Evolutionary conservation across 768 basidiomycete genomes (phyloP).

Genomic region (Lactarius psammicola): DNA sequence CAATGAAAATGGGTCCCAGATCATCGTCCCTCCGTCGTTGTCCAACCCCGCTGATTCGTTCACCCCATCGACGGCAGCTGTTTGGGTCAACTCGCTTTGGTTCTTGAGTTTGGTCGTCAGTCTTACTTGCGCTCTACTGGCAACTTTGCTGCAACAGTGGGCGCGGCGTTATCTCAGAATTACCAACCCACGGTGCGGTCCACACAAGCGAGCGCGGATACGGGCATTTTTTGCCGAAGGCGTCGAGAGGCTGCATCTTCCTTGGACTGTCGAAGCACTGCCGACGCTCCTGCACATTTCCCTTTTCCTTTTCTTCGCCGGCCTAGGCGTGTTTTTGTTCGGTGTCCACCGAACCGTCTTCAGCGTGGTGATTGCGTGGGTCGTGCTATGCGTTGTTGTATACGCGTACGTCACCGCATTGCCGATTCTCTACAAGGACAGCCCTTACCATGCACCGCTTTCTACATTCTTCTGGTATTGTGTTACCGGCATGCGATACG

Average conservation of each 20-base stretch:
- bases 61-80: not conserved
- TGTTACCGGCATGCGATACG: not conserved
- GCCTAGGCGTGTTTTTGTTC: slow-evolving; percentile 18
- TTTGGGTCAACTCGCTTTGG: slow-evolving; percentile 22
- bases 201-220: slow-evolving; percentile 8
- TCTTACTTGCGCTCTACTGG: slow-evolving; percentile 14
- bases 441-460: slow-evolving; percentile 6
- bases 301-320: slow-evolving; percentile 23
- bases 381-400: not conserved
- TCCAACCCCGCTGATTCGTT: not conserved
- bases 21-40: not conserved
- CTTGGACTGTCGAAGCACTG: slow-evolving; percentile 5
- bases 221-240: slow-evolving; percentile 10
- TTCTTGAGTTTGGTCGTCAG: slow-evolving; percentile 15
- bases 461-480: not conserved
- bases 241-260: slow-evolving; percentile 1
- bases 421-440: not conserved
- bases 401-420: not conserved
- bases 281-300: slow-evolving; percentile 20
- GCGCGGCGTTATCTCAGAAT: slow-evolving; percentile 7
- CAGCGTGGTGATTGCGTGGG: not conserved
- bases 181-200: not conserved
- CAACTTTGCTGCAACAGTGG: slow-evolving; percentile 18
- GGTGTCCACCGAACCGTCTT: slow-evolving; percentile 14
- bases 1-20: not conserved